Base-by-base conservation (phyloP, 345 rosid species). In the Eucalyptus urophylla region DNA sequence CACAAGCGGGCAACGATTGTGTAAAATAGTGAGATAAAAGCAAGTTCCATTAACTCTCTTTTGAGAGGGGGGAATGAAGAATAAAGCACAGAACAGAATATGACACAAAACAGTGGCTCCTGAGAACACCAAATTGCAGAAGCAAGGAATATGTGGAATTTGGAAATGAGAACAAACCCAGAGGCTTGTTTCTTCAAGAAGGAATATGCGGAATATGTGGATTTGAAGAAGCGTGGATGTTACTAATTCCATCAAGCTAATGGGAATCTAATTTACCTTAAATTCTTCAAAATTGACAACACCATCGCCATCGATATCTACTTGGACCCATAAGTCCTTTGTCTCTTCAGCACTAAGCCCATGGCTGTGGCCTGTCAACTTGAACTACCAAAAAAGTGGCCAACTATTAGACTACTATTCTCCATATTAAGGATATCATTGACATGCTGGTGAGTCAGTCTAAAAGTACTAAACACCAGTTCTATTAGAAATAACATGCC, bases 291-390 rank as follows among this genome's bases (percentile, higher is more conserved):
- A 94, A 93, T 96, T 96, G 89, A 97, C 88, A 86, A 94, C 89
- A 49, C 95, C 96, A 7, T 96, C 95, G 80, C 98, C 96, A 90
- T 97, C 98, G 40, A 91, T 91, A 92, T 97, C 99, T 89, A 97
- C 98, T 93, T 94, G 98, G 89, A 80, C 89, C 99, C 99, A 97
- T 89, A 97, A 91, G 88, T 97, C 98, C 89, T 89, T 92, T 22
- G 91, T 95, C 94, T 97, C 99, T 91, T 97, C 95, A 53, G 89
- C 94, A 49, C 93, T 94, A 45, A 97, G 98, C 67, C 99, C 99
- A 83, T 95, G 91, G 88, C 90, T 86, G 33, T 94, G 97, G 90
- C 96, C 99, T 11, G 96, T 94, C 91, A 97, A 91, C 76, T 95
- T 93, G 86, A 97, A 96, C 99, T 97, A 95, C 54, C 47, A 2